Percentiles rank a stretch among this genome's conserved stretches.
phyloP scores from a whole-genome alignment of 2,329 filamentous ascomycete species.

The Monascus ruber region DNA sequence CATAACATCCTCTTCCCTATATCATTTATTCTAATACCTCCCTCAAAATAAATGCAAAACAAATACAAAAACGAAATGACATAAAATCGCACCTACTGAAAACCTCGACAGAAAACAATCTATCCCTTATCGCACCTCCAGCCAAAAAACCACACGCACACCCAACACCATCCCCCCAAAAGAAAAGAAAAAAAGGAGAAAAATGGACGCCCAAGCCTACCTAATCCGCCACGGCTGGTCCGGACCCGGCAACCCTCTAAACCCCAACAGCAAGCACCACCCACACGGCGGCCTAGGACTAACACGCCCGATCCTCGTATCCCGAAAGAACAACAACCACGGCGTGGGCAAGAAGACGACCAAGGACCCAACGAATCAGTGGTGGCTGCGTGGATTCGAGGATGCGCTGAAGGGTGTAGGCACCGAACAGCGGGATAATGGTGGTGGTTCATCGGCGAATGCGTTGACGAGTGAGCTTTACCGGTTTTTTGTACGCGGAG shows the following conservation, averaged over 20 bases:
- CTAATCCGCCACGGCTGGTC: constrained; percentile 83
- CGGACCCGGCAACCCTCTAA: constrained; percentile 77
- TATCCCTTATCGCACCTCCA: too few species aligned
- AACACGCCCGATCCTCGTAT: constrained; percentile 68
- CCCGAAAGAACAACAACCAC: constrained; percentile 68
- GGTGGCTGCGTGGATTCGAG: constrained; percentile 96
- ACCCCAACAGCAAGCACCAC: constrained; percentile 44
- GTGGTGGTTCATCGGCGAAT: constrained; percentile 39
- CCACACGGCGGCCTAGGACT: constrained; percentile 60
- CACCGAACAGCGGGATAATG: constrained; percentile 48
- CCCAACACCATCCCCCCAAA: constrained; percentile 1
- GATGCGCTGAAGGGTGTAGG: constrained; percentile 70
- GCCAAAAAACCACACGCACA: neutral
- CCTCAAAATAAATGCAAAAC: too few species aligned
- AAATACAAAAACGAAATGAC: too few species aligned
- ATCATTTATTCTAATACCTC: too few species aligned
- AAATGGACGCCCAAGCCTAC: constrained; percentile 75
- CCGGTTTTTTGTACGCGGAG: constrained; percentile 72
- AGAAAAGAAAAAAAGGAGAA: neutral
- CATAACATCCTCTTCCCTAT: too few species aligned
- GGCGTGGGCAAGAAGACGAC: constrained; percentile 70
- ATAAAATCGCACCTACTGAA: too few species aligned
- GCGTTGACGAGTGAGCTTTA: constrained; percentile 52
- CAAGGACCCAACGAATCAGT: constrained; percentile 60
- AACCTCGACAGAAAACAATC: too few species aligned